These are phyloP conservation scores for Coemansia sp. DNA, from an alignment of 192 early-diverging fungal species.

Conservation along the genomic window DNA sequence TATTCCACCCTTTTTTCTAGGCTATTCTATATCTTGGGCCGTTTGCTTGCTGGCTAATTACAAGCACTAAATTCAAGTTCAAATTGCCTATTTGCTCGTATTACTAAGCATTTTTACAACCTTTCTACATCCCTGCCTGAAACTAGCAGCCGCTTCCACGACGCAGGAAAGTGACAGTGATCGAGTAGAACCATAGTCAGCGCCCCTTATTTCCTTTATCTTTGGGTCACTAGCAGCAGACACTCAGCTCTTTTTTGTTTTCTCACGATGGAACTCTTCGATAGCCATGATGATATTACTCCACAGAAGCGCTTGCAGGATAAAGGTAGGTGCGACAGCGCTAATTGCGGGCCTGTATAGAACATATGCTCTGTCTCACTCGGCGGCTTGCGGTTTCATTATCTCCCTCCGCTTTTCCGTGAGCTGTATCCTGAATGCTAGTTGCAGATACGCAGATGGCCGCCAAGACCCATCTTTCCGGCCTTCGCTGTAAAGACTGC, in stretches of 20 bases:
- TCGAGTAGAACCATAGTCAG: neutral
- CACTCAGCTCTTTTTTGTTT: too few species aligned
- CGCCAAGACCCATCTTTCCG: too few species aligned
- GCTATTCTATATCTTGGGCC: neutral
- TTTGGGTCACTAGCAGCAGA: too few species aligned
- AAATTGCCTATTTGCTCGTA: neutral
- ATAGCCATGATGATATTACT: neutral
- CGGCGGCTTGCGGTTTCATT: too few species aligned
- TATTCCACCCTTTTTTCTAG: neutral
- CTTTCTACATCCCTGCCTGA: too few species aligned
- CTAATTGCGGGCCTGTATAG: too few species aligned
- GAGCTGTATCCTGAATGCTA: neutral
- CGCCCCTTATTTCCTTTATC: neutral
- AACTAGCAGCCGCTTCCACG: neutral
- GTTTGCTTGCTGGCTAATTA: slow-evolving; percentile 4
- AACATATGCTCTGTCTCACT: too few species aligned
- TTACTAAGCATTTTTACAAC: slow-evolving; percentile 1
- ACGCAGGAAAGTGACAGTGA: too few species aligned
- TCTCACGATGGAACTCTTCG: neutral
- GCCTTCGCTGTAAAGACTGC: too few species aligned
- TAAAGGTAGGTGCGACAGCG: neutral
- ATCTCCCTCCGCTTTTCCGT: neutral
- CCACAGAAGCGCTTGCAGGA: slow-evolving; percentile 2
- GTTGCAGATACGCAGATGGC: neutral
- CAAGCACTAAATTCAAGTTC: neutral